Percentiles rank a stretch among this genome's conserved stretches.
Conservation (phyloP, 2,329 filamentous ascomycete species). For the Calonectria pauciramosa region DNA sequence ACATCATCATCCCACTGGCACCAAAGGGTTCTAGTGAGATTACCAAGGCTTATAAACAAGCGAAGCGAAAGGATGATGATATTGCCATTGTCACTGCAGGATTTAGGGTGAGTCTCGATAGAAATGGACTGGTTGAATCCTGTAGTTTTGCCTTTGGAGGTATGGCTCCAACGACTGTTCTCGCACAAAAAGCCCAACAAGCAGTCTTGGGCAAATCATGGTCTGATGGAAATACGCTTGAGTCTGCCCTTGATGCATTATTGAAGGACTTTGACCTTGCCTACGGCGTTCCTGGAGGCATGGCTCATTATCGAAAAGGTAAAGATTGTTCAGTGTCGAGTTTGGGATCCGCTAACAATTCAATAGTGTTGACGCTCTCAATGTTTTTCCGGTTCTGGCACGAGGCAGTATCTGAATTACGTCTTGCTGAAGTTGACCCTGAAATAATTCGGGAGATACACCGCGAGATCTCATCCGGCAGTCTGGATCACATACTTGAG, state of each 20-base stretch:
- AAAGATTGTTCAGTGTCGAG: no score
- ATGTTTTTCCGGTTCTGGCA: conserved; percentile 30
- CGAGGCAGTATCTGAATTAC: conserved; percentile 9
- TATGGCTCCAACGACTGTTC: conserved; percentile 20
- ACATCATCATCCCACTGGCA: conserved; percentile 9
- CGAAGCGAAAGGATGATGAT: conserved; percentile 93
- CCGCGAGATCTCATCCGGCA: conserved; percentile 47
- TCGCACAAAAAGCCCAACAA: conserved; percentile 15
- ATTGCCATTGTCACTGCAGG: conserved; percentile 93
- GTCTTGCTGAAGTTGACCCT: conserved; percentile 62
- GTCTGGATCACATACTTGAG: conserved; percentile 7
- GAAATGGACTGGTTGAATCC: conserved; percentile 6
- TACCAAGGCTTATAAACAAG: conserved; percentile 88
- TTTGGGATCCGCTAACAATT: background rate
- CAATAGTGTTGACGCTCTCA: conserved; percentile 15
- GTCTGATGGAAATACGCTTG: conserved; percentile 4
- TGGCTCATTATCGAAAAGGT: conserved; percentile 27
- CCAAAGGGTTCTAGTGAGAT: conserved; percentile 74
- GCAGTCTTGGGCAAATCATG: conserved; percentile 15
- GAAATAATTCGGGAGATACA: conserved; percentile 82
- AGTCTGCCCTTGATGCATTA: conserved; percentile 1
- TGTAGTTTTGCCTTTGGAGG: conserved; percentile 20
- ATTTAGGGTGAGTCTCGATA: conserved; percentile 70
- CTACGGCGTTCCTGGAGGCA: conserved; percentile 23
- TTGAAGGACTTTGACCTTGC: conserved; percentile 18